phyloP scores from a whole-genome alignment of 192 early-diverging fungal genomes.

The Rhizophagus sp. region DNA sequence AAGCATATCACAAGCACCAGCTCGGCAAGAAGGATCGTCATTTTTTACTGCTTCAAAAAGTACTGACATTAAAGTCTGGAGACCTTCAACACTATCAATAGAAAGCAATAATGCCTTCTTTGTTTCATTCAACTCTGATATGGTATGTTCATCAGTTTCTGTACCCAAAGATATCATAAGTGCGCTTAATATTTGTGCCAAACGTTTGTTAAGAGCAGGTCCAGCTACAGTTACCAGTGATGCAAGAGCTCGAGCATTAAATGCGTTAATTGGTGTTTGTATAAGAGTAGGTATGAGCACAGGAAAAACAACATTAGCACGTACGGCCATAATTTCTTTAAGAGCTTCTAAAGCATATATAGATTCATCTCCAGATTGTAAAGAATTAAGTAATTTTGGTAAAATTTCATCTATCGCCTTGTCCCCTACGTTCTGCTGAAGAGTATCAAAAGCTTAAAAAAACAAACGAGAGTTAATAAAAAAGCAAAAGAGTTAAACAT shows the following conservation, averaged over 20 bases:
- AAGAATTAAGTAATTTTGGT: constrained; percentile 81
- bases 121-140: constrained; percentile 72
- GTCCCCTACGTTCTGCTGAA: constrained; percentile 89
- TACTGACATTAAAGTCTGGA: constrained; percentile 76
- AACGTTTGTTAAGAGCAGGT: constrained; percentile 75
- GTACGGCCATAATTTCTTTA: constrained; percentile 97
- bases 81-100: constrained; percentile 81
- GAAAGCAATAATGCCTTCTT: constrained; percentile 70
- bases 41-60: constrained; percentile 73
- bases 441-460: constrained; percentile 80
- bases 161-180: constrained; percentile 77
- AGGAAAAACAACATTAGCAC: constrained; percentile 97
- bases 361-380: constrained; percentile 62
- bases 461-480: constrained; percentile 1
- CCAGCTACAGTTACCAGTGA: constrained; percentile 92
- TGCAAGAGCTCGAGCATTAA: constrained; percentile 89
- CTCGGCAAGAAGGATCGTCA: constrained; percentile 50
- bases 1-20: constrained; percentile 63
- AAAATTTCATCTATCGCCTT: constrained; percentile 92
- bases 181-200: constrained; percentile 78
- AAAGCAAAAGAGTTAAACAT: neutral
- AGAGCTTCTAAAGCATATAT: constrained; percentile 88
- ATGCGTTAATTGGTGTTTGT: constrained; percentile 81
- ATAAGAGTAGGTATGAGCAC: constrained; percentile 95
- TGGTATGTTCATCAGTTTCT: constrained; percentile 62